Base-by-base conservation (phyloP, 176 grass and related monocot genomes). In the Poa pratensis region DNA sequence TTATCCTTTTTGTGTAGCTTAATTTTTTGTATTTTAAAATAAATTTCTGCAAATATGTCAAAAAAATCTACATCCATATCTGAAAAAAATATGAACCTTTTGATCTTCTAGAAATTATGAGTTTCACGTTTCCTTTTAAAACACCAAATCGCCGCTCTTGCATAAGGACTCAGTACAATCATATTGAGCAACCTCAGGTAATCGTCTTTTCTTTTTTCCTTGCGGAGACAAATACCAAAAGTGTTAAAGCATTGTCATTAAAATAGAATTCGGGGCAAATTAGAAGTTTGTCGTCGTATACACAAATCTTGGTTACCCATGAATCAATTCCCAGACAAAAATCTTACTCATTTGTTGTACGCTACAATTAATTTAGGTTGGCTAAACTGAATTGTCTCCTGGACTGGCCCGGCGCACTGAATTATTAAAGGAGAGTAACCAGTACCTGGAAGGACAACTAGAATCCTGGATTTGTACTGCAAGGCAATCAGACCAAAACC, bases 381-480 rank as follows among this genome's bases (percentile, higher is more conserved):
- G 22, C 69, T 50, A 48, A 50, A 73, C 24, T 49, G 45, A 50
- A 40, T 9, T 17, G 46, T 50, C 14, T 18, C 43, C 46, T 3
- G 43, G 71, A 3, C 22, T 3, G 22, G 15, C 43, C 43, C 43
- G 70, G 14, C 69, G 27, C 23, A 17, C 71, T 28, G 45, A 74
- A 74, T 74, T 74, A 74, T 74, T 74, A 50, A 74, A 74, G 45
- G 23, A 27, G 69, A 3, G 45, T 18, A 32, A 49, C 48, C n/a
- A 39, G 49, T 76, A 89, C 20, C 11, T 22, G 10, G 39, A 75
- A 73, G 68, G 48, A 68, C 43, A 77, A 42, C 50, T 18, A 54
- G 28, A 81, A 53, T 81, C 77, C 82, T 60, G 9, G 60, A 50
- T 26, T 32, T 37, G 76, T 55, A 76, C 51, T 69, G 27, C 61